Percentiles rank a stretch among this genome's conserved stretches.
phyloP scores from a whole-genome alignment of 345 rosid genomes.

The Kernera saxatilis region DNA sequence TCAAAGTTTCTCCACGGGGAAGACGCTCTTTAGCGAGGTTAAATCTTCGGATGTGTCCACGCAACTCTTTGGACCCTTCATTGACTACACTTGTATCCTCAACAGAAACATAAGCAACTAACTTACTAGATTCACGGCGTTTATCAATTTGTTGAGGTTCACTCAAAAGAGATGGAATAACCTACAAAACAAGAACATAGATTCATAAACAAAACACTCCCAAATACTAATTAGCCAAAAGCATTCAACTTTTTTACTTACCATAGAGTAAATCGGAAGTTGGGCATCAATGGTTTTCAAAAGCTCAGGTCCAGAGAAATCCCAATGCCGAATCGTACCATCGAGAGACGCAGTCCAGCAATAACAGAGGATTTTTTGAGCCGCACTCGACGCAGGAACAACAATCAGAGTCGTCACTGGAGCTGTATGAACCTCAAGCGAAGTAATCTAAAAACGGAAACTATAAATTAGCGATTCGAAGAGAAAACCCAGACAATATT shows the following conservation, averaged over 20 bases:
- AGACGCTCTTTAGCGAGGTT: constrained; percentile 61
- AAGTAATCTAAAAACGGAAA: constrained; percentile 37
- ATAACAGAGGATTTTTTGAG: constrained; percentile 48
- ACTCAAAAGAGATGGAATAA: constrained; percentile 56
- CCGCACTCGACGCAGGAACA: constrained; percentile 56
- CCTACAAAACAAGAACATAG: constrained; percentile 40
- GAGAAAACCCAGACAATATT: not conserved
- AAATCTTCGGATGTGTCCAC: constrained; percentile 65
- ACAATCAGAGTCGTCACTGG: constrained; percentile 69
- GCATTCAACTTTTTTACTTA: constrained; percentile 1
- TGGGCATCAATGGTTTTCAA: constrained; percentile 58
- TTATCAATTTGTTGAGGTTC: constrained; percentile 31
- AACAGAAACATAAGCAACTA: constrained; percentile 65
- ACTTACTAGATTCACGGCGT: constrained; percentile 30
- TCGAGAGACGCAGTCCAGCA: constrained; percentile 98
- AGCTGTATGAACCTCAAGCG: constrained; percentile 81
- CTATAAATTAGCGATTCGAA: not conserved
- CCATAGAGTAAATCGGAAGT: constrained; percentile 76
- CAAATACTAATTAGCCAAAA: not conserved
- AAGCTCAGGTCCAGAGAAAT: constrained; percentile 69
- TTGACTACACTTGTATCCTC: constrained; percentile 35
- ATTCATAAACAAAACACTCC: not conserved
- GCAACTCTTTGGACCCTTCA: constrained; percentile 30
- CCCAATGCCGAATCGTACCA: constrained; percentile 90
- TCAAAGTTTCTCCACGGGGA: constrained; percentile 53